These are phyloP conservation scores for Boletus rubescentipes DNA, from an alignment of 768 basidiomycete genomes.

Conservation along the genomic window DNA sequence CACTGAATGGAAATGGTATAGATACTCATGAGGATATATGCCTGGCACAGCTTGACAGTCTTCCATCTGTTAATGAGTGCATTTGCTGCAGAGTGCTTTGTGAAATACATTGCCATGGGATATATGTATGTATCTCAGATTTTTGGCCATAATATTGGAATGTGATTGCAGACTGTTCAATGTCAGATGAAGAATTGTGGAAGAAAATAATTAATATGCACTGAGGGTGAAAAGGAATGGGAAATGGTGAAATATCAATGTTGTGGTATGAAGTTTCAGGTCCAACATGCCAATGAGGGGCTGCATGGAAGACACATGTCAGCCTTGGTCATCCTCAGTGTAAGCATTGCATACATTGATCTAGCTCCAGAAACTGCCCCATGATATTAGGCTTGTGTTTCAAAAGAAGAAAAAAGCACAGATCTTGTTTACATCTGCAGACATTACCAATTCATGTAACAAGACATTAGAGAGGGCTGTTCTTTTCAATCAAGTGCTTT, in stretches of 20 bases:
- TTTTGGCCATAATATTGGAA: conserved; percentile 78
- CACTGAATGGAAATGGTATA: conserved; percentile 78
- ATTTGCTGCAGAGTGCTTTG: conserved; percentile 77
- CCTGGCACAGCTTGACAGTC: conserved; percentile 87
- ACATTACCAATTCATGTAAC: conserved; percentile 74
- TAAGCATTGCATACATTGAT: conserved; percentile 57
- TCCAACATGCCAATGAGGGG: conserved; percentile 77
- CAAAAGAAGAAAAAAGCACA: conserved; percentile 22
- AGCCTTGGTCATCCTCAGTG: neutral
- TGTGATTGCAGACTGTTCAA: conserved; percentile 68
- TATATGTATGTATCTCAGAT: conserved; percentile 85
- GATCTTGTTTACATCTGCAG: conserved; percentile 81
- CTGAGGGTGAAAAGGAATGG: conserved; percentile 90
- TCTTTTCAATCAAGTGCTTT: conserved; percentile 70
- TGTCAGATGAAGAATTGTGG: neutral
- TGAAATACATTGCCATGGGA: conserved; percentile 86
- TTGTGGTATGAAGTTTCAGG: conserved; percentile 76
- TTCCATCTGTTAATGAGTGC: conserved; percentile 80
- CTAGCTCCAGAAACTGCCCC: conserved; percentile 62
- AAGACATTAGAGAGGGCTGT: conserved; percentile 81
- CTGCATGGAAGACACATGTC: no score
- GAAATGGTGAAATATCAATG: conserved; percentile 75
- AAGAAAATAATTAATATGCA: conserved; percentile 37
- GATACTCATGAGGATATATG: conserved; percentile 85
- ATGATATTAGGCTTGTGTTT: neutral